Evolutionary conservation across 805 yeast species (phyloP), one percentile per base, ranked within the genome.

Genomic region (Pichia nanzhaoensis): DNA sequence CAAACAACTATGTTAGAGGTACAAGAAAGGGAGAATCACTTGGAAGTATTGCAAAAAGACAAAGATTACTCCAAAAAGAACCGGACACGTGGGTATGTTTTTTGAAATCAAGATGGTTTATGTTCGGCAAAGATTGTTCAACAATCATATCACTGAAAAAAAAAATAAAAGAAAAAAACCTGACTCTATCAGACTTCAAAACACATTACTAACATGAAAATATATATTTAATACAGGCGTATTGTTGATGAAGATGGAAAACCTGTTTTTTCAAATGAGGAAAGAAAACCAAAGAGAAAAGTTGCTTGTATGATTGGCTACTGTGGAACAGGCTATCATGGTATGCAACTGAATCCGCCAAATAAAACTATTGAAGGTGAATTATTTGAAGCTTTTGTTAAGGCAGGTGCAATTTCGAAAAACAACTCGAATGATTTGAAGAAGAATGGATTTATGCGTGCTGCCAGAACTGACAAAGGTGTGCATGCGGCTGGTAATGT

Each of bases 401-500:
- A 75, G 46, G 89, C 95, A 2, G 97, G 95, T 17, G 96, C 95
- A 4, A 77, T 90, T 46, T 84, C 95, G 1, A 77, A 78, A 48
- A 93, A 85, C 56, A 90, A 90, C 63, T 78, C 95, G 6, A 83
- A 80, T 47, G 97, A 91, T 60, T 77, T 90, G 56, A 89, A 87
- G 60, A 90, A 90, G 60, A 77, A 80, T 44, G 89, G 93, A 0
- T 85, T 91, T 59, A 82, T 81, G 86, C 73, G 93, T 63, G 87
- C 90, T 42, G 91, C 91, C 4, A 73, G 91, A 67, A 84, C 91
- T 3, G 98, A 90, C 64, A 91, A 91, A 64, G 98, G 97, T 49
- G 98, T 90, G 20, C 98, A 90, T 65, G 97, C 98, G 12, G 96
- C 96, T 2, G 97, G 97, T 24, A 90, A 90, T 61, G 88, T 89